Evolutionary conservation across 306 rosid genomes (phyloP).

Genomic region (Vigna angularis): DNA sequence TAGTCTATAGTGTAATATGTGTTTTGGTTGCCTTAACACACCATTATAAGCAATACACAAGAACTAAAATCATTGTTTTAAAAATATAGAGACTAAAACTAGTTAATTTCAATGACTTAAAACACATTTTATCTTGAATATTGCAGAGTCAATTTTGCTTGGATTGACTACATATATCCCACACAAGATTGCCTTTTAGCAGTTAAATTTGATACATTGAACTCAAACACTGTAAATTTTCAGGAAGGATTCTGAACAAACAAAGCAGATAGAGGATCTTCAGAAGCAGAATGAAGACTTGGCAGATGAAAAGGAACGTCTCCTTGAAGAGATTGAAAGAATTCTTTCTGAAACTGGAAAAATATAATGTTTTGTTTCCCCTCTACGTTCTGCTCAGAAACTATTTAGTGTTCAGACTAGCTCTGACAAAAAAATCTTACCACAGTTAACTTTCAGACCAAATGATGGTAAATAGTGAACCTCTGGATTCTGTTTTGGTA

Average conservation of each 20-base stretch:
- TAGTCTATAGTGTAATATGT: background rate
- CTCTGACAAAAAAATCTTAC: background rate
- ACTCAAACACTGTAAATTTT: slow-evolving; percentile 24
- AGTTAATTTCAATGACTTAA: no score
- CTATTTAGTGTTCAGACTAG: slow-evolving; percentile 26
- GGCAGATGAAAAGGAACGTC: slow-evolving; percentile 80
- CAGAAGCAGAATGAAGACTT: slow-evolving; percentile 90
- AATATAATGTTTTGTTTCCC: slow-evolving; percentile 44
- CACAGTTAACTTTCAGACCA: background rate
- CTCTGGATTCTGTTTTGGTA: slow-evolving; percentile 25
- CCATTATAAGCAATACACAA: background rate
- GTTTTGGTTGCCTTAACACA: no score
- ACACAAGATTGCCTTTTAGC: background rate
- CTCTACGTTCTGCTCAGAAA: slow-evolving; percentile 14
- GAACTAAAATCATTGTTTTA: background rate
- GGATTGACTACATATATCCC: slow-evolving; percentile 1
- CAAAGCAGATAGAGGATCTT: slow-evolving; percentile 94
- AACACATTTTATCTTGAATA: no score
- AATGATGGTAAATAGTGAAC: slow-evolving; percentile 16
- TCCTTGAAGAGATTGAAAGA: slow-evolving; percentile 86
- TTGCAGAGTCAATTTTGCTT: background rate
- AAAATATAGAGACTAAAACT: background rate
- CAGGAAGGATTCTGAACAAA: slow-evolving; percentile 99
- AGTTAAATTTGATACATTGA: slow-evolving; percentile 3
- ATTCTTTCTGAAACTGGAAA: slow-evolving; percentile 66